Percentiles rank a stretch among this genome's conserved stretches.
phyloP scores from a whole-genome alignment of 2,329 filamentous ascomycete genomes.

The Cordyceps fumosorosea region DNA sequence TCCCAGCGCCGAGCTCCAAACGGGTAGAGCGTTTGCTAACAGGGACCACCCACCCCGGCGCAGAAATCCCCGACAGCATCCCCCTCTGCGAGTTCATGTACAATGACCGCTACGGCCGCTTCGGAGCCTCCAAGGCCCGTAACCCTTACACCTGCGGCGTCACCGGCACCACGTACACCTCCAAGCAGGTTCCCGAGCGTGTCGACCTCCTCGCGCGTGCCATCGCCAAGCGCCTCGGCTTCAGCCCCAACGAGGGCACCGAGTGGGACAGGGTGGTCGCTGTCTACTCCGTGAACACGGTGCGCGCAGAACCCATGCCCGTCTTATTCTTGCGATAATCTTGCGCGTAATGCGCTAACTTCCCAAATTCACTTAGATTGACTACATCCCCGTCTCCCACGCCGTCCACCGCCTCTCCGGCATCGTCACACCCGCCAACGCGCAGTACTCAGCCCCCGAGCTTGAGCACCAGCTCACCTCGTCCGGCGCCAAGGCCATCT shows the following conservation, averaged over 20 bases:
- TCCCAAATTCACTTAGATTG: slow-evolving; percentile 44
- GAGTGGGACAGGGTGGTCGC: slow-evolving; percentile 79
- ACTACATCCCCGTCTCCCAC: slow-evolving; percentile 67
- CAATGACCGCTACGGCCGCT: slow-evolving; percentile 62
- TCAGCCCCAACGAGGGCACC: slow-evolving; percentile 60
- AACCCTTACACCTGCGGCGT: slow-evolving; percentile 74
- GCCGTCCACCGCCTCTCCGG: slow-evolving; percentile 70
- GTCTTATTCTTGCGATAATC: too few relatives aligned
- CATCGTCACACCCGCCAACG: slow-evolving; percentile 67
- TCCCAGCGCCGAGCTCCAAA: too few relatives aligned
- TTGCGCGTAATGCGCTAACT: not conserved
- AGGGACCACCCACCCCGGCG: not conserved
- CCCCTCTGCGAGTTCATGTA: slow-evolving; percentile 72
- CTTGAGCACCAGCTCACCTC: slow-evolving; percentile 66
- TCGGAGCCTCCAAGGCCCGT: slow-evolving; percentile 53
- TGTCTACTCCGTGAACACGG: slow-evolving; percentile 75
- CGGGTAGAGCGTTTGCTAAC: not conserved
- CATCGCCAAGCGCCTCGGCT: slow-evolving; percentile 64
- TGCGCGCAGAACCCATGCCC: slow-evolving; percentile 26
- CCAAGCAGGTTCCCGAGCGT: slow-evolving; percentile 56
- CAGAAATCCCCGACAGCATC: slow-evolving; percentile 64
- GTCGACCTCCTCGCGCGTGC: slow-evolving; percentile 62
- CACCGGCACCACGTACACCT: slow-evolving; percentile 60
- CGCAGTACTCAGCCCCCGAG: slow-evolving; percentile 63
- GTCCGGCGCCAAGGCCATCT: slow-evolving; percentile 61